A percentile compares a stretch with the other conserved stretches of the same genome.
Conservation (phyloP, 139 green algal genomes). For the Volvox reticuliferus region DNA sequence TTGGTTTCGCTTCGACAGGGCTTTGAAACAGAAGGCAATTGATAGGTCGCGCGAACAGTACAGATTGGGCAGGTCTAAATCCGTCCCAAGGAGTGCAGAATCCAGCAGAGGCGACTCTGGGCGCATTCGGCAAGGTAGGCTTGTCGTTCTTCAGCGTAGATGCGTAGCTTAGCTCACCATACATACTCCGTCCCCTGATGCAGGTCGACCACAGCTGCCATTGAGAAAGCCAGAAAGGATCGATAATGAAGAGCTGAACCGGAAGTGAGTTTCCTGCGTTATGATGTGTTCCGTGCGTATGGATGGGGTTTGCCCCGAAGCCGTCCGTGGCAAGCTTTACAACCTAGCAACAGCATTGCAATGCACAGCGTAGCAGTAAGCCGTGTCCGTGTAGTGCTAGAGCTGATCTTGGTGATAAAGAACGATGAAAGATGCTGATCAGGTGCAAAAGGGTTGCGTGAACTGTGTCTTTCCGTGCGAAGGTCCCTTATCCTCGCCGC, state of each 20-base stretch:
- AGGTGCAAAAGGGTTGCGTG: too few relatives aligned
- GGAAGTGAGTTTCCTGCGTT: not conserved
- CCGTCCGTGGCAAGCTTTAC: too few relatives aligned
- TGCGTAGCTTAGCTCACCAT: not conserved
- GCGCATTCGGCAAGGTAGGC: slow-evolving; percentile 14
- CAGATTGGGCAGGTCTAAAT: slow-evolving; percentile 4
- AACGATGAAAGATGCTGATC: too few relatives aligned
- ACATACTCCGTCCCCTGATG: not conserved
- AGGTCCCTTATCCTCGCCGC: too few relatives aligned
- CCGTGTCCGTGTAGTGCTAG: too few relatives aligned
- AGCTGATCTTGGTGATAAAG: too few relatives aligned
- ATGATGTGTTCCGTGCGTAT: too few relatives aligned
- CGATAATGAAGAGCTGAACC: slow-evolving; percentile 16
- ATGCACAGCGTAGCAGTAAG: too few relatives aligned
- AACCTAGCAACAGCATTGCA: too few relatives aligned
- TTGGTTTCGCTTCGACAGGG: slow-evolving; percentile 19
- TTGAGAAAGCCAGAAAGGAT: not conserved
- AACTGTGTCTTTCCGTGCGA: too few relatives aligned
- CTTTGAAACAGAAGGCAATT: slow-evolving; percentile 11
- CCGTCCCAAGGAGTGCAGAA: not conserved
- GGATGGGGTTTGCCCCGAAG: too few relatives aligned
- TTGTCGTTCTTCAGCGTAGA: not conserved
- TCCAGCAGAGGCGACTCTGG: not conserved
- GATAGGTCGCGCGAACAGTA: not conserved
- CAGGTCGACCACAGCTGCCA: slow-evolving; percentile 7